Base-by-base conservation (phyloP, 2,329 filamentous ascomycete species). In the Calonectria pauciramosa region DNA sequence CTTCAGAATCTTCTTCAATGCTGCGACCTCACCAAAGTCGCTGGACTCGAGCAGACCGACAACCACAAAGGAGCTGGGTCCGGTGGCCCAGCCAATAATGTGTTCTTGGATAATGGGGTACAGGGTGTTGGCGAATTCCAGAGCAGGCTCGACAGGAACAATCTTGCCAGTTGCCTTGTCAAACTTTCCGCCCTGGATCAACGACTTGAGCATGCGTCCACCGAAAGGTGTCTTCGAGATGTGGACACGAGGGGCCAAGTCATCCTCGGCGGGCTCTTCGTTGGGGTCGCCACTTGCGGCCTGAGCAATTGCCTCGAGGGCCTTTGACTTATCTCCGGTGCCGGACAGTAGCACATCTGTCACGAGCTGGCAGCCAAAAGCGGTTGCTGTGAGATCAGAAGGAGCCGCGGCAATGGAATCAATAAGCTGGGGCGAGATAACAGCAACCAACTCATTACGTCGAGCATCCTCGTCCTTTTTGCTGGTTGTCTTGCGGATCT, bases 161-260 rank as follows among this genome's bases (percentile, higher is more conserved):
- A 97, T 86, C 71, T 89, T 92, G 85, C 95, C 95, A 2, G 91
- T 89, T 54, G 89, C 89, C 75, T 92, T 91, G 85, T 99, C 95
- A 83, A 94, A 99, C 72, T 92, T 93, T 32, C 97, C 97, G 52
- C 97, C 97, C 70, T 95, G 93, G 30, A 98, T 96, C 10, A 99
- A 90, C 0, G 94, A 94, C 87, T 98, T 98, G 81, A 99, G 90
- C 93, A 98, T 94, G 73, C 95, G 93, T 20, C 95, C 95, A 51
- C 92, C 94, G 79, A 89, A 89, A 0, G 92, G 83, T 47, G 90
- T 89, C 80, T 90, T 88, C 32, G 92, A 90, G 70, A 94, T 88
- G 82, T 95, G 93, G 36, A 85, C 82, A 28, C 82, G 82, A 5
- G 85, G 79, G 20, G 85, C 80, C 18, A 85, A 74, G 30, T 87